Evolutionary conservation across 2,329 filamentous ascomycete genomes (phyloP), one percentile per base, ranked within the genome.

Genomic region (Domatiomyces catenatus): DNA sequence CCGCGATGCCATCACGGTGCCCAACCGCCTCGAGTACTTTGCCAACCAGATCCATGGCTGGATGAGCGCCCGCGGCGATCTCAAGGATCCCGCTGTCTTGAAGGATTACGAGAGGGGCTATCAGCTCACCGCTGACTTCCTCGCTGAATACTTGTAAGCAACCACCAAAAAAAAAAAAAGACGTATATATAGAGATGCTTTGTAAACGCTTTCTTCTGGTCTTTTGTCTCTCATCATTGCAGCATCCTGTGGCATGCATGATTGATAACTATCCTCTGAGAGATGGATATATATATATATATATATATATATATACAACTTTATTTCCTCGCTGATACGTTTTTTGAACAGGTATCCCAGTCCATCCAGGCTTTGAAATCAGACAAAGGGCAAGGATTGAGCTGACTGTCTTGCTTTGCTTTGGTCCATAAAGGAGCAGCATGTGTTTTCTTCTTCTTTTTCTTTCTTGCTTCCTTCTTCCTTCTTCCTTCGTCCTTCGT

Each of bases 81-180:
- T 71, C 48, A 64, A 69, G 49, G 61, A 70, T 50, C 56, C 61
- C 0, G 63, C 66, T 53, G 66, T 67, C 42, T 61, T 61, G 46
- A 67, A 67, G 57, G 67, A 68, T 52, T 71, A 71, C 50, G 67
- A 71, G 62, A 61, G 66, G 19, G 69, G 67, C 6, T 71, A 71
- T 50, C 62, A 63, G 58, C 65, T 63, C 24, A 60, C 64, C 17
- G 54, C 70, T 45, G 60, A 62, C n/a, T 70, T 69, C 54, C 62
- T 70, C 56, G 62, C 67, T 48, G 58, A 68, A 59, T 62, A 69
- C 58, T 59, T 68, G 52, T 69, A 61, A 52, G 51, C 39, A 36
- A 8, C n/a, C 43, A n/a, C 28, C 12, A 46, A 4, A 39, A 10
- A 39, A 20, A 12, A 18, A 47, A 47, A 8, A 8, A 47, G 10